Conservation (phyloP, 495 filamentous ascomycete genomes). For the Letharia lupina region DNA sequence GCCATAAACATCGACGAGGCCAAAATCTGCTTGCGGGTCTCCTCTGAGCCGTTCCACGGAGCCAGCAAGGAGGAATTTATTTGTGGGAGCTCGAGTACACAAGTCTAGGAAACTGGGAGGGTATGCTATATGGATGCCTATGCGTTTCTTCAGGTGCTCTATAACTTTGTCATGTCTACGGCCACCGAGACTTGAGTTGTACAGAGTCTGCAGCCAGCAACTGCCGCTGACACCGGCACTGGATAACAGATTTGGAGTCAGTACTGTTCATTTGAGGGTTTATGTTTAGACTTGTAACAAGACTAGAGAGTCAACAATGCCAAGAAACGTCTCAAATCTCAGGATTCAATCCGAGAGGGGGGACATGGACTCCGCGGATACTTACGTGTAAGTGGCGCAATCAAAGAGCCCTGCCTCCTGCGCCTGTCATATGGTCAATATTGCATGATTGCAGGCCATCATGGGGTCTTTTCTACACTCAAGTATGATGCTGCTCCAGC, state of each 20-base stretch:
- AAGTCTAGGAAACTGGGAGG: conserved; percentile 72
- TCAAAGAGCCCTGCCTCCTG: conserved; percentile 83
- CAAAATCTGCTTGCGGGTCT: conserved; percentile 71
- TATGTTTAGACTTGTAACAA: neutral
- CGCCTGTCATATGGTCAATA: conserved; percentile 24
- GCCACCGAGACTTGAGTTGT: conserved; percentile 70
- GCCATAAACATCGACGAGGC: conserved; percentile 88
- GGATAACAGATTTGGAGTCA: neutral
- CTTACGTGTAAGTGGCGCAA: conserved; percentile 73
- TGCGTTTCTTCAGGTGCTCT: conserved; percentile 73
- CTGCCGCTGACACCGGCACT: conserved; percentile 82
- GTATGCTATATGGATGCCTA: conserved; percentile 84
- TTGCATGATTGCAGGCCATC: neutral
- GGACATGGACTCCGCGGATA: neutral
- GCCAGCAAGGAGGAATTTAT: conserved; percentile 82
- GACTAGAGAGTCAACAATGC: neutral
- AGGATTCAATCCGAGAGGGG: neutral
- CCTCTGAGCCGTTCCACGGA: conserved; percentile 84
- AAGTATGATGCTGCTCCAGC: conserved; percentile 80
- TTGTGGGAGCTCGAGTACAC: conserved; percentile 74
- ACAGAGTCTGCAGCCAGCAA: conserved; percentile 89
- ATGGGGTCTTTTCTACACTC: conserved; percentile 34
- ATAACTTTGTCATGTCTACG: conserved; percentile 58
- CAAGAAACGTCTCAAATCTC: neutral
- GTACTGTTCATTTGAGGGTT: conserved; percentile 38